Conservation (phyloP, 768 basidiomycete species). For the Crucibulum laeve region DNA sequence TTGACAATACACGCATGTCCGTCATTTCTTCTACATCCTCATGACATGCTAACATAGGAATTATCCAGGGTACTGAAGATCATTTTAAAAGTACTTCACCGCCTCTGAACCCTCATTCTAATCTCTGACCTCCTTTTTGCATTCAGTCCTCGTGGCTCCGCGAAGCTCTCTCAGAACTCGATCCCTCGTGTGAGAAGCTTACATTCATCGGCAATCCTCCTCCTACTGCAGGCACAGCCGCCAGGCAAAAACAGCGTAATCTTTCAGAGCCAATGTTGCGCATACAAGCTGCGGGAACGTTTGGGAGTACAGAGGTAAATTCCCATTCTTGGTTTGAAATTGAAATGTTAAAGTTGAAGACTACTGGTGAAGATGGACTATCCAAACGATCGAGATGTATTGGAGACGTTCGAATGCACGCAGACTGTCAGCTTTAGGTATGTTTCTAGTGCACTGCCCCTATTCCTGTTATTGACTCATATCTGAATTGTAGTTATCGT, state of each 20-base stretch:
- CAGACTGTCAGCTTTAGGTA: conserved; percentile 69
- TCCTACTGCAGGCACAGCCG: conserved; percentile 13
- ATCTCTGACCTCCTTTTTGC: not conserved
- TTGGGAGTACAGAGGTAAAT: conserved; percentile 79
- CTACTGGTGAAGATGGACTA: conserved; percentile 82
- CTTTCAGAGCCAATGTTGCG: conserved; percentile 63
- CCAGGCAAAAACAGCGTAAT: conserved; percentile 18
- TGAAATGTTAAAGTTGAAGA: not conserved
- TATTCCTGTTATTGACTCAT: not conserved
- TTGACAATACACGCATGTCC: conserved; percentile 64
- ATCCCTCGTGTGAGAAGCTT: conserved; percentile 81
- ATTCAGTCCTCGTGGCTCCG: conserved; percentile 91
- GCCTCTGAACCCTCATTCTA: not conserved
- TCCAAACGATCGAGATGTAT: conserved; percentile 85
- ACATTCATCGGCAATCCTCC: conserved; percentile 79
- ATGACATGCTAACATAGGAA: not conserved
- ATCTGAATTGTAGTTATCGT: conserved; percentile 57
- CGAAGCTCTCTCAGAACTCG: conserved; percentile 88
- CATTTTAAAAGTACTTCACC: conserved; percentile 68
- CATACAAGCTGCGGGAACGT: conserved; percentile 76
- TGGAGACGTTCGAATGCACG: conserved; percentile 85
- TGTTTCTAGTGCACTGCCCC: conserved; percentile 8
- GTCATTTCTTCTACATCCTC: conserved; percentile 11
- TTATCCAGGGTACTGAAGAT: conserved; percentile 63
- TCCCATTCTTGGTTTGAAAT: not conserved